Evolutionary conservation across 2,329 filamentous ascomycete species (phyloP).

Genomic region (Botrytis porri): DNA sequence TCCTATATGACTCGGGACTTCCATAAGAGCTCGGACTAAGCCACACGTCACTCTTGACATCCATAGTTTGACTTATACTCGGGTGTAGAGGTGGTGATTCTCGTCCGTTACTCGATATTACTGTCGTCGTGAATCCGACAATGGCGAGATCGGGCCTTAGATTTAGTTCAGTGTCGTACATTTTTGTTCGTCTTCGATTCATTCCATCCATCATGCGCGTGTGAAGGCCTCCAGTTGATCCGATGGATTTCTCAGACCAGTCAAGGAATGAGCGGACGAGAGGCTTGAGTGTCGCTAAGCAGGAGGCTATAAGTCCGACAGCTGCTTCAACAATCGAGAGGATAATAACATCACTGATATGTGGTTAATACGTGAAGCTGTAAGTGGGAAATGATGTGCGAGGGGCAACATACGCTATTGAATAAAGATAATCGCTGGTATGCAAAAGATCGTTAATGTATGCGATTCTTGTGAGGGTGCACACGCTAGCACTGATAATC

Average conservation of each 20-base stretch:
- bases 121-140: conserved; percentile 11
- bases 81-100: background rate
- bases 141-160: conserved; percentile 13
- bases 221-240: background rate
- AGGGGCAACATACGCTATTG: conserved; percentile 27
- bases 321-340: conserved; percentile 30
- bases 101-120: conserved; percentile 17
- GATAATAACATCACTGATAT: background rate
- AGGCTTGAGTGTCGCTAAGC: conserved; percentile 32
- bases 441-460: conserved; percentile 29
- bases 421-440: conserved; percentile 31
- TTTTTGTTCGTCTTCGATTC: background rate
- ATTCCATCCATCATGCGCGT: background rate
- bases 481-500: conserved; percentile 28
- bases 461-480: conserved; percentile 35
- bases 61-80: background rate
- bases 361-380: background rate
- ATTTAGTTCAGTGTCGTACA: background rate
- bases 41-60: background rate
- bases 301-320: conserved; percentile 30
- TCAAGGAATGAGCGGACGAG: conserved; percentile 30
- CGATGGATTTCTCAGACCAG: conserved; percentile 10
- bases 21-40: background rate
- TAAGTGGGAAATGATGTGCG: conserved; percentile 18
- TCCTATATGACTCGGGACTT: background rate